A percentile compares a stretch with the other conserved stretches of the same genome.
Conservation (phyloP, 768 basidiomycete genomes). For the Russula sp. region DNA sequence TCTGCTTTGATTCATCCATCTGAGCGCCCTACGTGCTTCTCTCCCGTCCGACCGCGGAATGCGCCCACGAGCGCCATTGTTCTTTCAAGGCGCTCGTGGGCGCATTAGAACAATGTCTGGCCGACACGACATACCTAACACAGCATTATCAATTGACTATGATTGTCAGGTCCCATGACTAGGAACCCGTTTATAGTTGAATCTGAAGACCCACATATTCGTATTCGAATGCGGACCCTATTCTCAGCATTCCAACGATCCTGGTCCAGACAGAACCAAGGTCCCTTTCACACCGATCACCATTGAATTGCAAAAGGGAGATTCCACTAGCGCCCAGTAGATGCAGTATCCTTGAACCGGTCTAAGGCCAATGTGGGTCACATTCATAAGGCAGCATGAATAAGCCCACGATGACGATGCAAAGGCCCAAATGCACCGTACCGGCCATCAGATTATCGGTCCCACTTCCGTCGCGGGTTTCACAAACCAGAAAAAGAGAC, state of each 20-base stretch:
- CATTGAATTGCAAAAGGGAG: background rate
- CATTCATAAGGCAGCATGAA: constrained; percentile 16
- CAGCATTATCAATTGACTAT: constrained; percentile 14
- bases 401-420: constrained; percentile 9
- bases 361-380: background rate
- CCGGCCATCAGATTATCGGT: constrained; percentile 14
- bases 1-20: background rate
- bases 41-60: background rate
- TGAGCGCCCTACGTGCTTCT: constrained; percentile 13
- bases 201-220: background rate
- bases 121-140: constrained; percentile 3
- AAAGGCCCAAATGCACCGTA: background rate
- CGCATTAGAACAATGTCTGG: constrained; percentile 1
- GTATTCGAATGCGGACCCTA: background rate
- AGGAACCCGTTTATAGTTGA: background rate
- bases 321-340: background rate
- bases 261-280: background rate
- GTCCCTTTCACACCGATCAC: background rate
- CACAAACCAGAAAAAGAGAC: background rate
- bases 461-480: background rate
- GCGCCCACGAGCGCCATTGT: no score
- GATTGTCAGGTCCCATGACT: constrained; percentile 9
- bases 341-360: background rate
- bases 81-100: no score
- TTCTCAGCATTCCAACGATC: background rate